Percentiles rank a stretch among this genome's conserved stretches.
Evolutionary conservation across 352 stramenopile genomes (phyloP).

Genomic region (Aphanomyces stellatus): DNA sequence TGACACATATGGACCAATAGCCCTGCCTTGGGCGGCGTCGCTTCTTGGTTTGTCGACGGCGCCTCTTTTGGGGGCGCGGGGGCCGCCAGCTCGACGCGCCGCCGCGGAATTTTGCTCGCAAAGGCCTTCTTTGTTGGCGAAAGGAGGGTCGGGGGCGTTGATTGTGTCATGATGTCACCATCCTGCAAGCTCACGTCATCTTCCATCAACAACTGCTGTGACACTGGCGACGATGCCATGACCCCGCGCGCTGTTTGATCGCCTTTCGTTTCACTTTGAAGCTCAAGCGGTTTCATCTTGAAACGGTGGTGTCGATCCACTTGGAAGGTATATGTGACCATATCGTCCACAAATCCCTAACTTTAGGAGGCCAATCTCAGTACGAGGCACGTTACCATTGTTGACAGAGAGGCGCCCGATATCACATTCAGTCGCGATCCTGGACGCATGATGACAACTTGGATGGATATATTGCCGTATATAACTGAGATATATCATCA

Average conservation of each 20-base stretch:
- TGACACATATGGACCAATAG: not conserved
- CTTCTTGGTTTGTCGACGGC: not conserved
- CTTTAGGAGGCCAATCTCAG: too few species aligned
- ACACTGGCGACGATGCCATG: not conserved
- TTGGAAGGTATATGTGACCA: too few species aligned
- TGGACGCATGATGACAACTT: too few species aligned
- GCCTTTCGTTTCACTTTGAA: too few species aligned
- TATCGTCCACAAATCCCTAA: too few species aligned
- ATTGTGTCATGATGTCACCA: not conserved
- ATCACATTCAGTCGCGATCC: too few species aligned
- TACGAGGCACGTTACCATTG: too few species aligned
- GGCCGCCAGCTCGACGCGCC: not conserved
- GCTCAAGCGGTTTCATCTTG: too few species aligned
- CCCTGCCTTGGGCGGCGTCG: not conserved
- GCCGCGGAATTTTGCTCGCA: constrained; percentile 13
- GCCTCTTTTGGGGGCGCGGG: not conserved
- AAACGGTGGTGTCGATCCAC: too few species aligned
- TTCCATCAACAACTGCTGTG: not conserved
- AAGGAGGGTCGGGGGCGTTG: not conserved
- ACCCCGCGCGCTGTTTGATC: not conserved
- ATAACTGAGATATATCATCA: too few species aligned
- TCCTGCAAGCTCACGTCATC: not conserved
- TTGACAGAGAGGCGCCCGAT: too few species aligned
- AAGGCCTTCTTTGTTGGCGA: not conserved
- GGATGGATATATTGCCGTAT: too few species aligned